Evolutionary conservation across 2,329 filamentous ascomycete species (phyloP), one percentile per base, ranked within the genome.

Genomic region (Penicillium capsulatum): DNA sequence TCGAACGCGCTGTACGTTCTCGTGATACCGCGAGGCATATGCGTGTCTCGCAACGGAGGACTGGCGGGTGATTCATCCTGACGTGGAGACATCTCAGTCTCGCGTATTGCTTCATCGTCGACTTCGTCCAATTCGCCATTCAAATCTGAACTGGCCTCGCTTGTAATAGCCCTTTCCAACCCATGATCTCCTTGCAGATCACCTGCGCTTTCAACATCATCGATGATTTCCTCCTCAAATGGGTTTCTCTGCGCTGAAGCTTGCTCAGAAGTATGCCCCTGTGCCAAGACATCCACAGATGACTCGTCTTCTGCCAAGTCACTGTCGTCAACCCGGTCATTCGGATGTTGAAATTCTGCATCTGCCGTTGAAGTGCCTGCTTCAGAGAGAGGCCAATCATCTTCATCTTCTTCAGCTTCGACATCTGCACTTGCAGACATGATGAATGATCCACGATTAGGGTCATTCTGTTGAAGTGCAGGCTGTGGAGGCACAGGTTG

Each of bases 251-350:
- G 34, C 2, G 15, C 20, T 16, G 15, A 42, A 20, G n/a, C n/a
- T 9, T 36, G 30, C 7, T 38, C 24, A n/a, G 29, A 11, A 32
- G 42, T 26, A 24, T 46, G 31, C 19, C 45, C 44, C 15, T 34
- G 40, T 7, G 38, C 34, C n/a, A 41, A 30, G 13, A 42, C 40
- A 16, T 48, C 44, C 4, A 35, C 35, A 8, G 47, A 41, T 4
- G 50, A 45, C n/a, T 51, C 52, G 7, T 48, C 38, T 7, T 51
- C n/a, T n/a, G n/a, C 44, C 19, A 45, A 44, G 10, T 51, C 45
- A 27, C 45, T 50, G n/a, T 53, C 44, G n/a, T 46, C 34, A n/a
- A 45, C 37, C 36, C 33, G 31, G 5, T 44, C 48, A 28, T 45
- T 16, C 16, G 35, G 16, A 5, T 16, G 10, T 4, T 13, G 10